A percentile compares a stretch with the other conserved stretches of the same genome.
Evolutionary conservation across 192 early-diverging fungal genomes (phyloP).

Genomic region (Gonapodya prolifera): DNA sequence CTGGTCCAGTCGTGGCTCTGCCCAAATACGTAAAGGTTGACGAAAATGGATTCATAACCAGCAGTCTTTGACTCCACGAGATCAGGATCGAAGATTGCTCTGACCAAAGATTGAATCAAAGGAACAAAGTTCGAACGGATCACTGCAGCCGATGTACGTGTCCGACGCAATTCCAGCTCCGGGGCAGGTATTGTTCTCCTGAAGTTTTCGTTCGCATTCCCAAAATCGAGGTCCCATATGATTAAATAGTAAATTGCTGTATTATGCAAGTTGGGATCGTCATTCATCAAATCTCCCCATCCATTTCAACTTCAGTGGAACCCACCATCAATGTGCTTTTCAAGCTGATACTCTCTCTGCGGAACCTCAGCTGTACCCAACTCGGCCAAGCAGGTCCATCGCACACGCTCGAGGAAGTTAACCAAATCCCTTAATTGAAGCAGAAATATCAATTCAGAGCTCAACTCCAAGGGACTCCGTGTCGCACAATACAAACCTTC

Average conservation of each 20-base stretch:
- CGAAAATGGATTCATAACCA: constrained; percentile 26
- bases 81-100: constrained; percentile 15
- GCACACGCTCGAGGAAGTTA: constrained; percentile 20
- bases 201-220: constrained; percentile 26
- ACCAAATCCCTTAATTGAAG: constrained; percentile 19
- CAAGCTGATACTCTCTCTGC: constrained; percentile 34
- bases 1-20: constrained; percentile 21
- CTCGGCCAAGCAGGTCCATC: constrained; percentile 27
- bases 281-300: too few species aligned
- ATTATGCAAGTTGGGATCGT: too few species aligned
- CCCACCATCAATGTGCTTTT: constrained; percentile 21
- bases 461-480: too few species aligned
- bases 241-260: constrained; percentile 22
- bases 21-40: constrained; percentile 24
- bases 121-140: constrained; percentile 18
- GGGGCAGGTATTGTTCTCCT: constrained; percentile 13
- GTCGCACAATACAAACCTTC: constrained; percentile 6
- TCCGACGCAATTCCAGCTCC: constrained; percentile 10
- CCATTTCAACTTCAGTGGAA: too few species aligned
- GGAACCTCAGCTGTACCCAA: constrained; percentile 24
- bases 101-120: constrained; percentile 18
- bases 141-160: constrained; percentile 16
- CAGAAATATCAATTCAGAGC: not conserved
- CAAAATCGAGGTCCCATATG: constrained; percentile 32
- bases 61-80: constrained; percentile 7